Evolutionary conservation across 208 protist species (phyloP), one percentile per base, ranked within the genome.

Genomic region (Wallacemonas rigidus): DNA sequence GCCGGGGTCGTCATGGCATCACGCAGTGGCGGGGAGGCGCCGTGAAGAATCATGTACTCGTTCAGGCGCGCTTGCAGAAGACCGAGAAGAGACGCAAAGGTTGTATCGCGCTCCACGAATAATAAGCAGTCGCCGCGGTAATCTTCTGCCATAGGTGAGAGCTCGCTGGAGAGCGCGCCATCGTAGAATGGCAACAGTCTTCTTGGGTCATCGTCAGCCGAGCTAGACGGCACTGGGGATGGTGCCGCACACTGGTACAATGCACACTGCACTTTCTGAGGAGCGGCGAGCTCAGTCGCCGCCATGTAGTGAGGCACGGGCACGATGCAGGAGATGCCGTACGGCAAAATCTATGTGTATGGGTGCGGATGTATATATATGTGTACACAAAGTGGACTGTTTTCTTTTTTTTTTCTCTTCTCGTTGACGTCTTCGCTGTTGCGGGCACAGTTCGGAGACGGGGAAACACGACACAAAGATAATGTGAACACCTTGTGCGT

Each of bases 101-200:
- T 65, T 3, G 60, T 65, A 41, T 51, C 15, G 12, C 41, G 40
- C 5, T 45, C 60, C 41, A n/a, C n/a, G 39, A 65, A 65, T 3
- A 65, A 41, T 41, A 65, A 17, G 60, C 60, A 65, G 43, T 65
- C 60, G 39, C 60, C 60, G n/a, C 60, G 60, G 43, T 65, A 65
- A 48, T 65, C 60, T 7, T 36, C 56, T 3, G 8, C 7, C 35
- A 41, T 6, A 4, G 56, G 56, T 15, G 56, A 43, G 56, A 44
- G 43, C 14, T 15, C 53, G 26, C 53, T 7, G 9, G 53, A 58
- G 11, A n/a, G 14, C 6, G 11, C 7, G 36, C 17, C 57, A 5
- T 41, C 57, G 26, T 63, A 63, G 5, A 63, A 40, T 4, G 57
- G 57, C 9, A 63, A 38, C 57, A 6, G 17, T 38, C 36, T n/a